Percentiles rank a stretch among this genome's conserved stretches.
Conservation (phyloP, 441 rosid genomes). For the Gossypium davidsonii region DNA sequence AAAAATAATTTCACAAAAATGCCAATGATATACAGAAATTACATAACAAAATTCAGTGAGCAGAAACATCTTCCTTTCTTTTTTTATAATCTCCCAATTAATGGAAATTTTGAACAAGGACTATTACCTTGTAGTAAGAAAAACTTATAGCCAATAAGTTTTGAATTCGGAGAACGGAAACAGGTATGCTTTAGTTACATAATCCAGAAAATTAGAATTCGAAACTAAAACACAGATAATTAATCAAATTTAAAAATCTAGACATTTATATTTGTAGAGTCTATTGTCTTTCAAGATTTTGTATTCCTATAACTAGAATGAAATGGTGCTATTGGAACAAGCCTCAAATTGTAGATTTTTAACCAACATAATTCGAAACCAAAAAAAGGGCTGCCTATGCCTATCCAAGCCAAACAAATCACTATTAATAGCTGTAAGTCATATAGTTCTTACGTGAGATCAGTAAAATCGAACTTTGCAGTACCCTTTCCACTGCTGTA, state of each 20-base stretch:
- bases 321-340: not conserved
- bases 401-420: not conserved
- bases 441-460: constrained; percentile 60
- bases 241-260: constrained; percentile 1
- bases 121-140: not conserved
- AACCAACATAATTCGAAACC: not conserved
- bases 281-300: not conserved
- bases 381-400: not conserved
- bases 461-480: constrained; percentile 55
- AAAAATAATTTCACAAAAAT: not conserved
- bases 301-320: not conserved
- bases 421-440: not conserved
- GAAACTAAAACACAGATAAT: not conserved
- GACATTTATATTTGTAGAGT: not conserved
- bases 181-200: not conserved
- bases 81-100: not conserved
- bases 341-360: not conserved
- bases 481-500: constrained; percentile 33
- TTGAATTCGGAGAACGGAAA: not conserved
- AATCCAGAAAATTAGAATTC: not conserved
- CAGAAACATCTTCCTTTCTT: not conserved
- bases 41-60: not conserved
- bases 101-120: not conserved
- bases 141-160: not conserved
- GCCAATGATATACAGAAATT: not conserved